A percentile compares a stretch with the other conserved stretches of the same genome.
Conservation (phyloP, 2,329 filamentous ascomycete genomes). For the Tolypocladium album region DNA sequence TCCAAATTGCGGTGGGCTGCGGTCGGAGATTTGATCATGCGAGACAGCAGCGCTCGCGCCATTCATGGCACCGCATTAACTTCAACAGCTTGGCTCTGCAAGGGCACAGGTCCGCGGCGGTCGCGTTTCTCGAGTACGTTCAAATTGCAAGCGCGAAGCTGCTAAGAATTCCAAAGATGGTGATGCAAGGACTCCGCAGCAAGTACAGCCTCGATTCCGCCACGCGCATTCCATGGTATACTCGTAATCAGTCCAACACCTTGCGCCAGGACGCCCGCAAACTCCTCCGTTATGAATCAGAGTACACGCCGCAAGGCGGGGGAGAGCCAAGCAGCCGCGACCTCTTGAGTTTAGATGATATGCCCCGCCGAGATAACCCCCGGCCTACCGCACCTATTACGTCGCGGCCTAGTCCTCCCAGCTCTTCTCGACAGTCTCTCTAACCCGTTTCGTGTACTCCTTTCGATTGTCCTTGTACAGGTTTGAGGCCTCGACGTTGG, state of each 20-base stretch:
- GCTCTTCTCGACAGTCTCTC: conserved; percentile 97
- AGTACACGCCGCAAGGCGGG: neutral
- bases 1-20: conserved; percentile 1
- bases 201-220: conserved; percentile 4
- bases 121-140: neutral
- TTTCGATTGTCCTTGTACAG: conserved; percentile 96
- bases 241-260: conserved; percentile 18
- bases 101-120: neutral
- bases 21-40: neutral
- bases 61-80: neutral
- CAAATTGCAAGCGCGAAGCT: neutral
- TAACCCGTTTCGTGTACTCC: conserved; percentile 90
- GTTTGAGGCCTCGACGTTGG: conserved; percentile 96
- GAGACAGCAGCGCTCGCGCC: neutral
- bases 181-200: neutral
- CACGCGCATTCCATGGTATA: conserved; percentile 15
- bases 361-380: neutral
- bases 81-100: neutral
- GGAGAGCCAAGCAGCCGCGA: neutral
- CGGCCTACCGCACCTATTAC: neutral
- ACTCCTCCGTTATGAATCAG: neutral
- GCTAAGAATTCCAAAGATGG: neutral
- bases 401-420: conserved; percentile 67
- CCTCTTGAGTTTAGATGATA: neutral
- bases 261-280: conserved; percentile 20